Base-by-base conservation (phyloP, 192 early-diverging fungal species). In the Linnemannia schmuckeri region DNA sequence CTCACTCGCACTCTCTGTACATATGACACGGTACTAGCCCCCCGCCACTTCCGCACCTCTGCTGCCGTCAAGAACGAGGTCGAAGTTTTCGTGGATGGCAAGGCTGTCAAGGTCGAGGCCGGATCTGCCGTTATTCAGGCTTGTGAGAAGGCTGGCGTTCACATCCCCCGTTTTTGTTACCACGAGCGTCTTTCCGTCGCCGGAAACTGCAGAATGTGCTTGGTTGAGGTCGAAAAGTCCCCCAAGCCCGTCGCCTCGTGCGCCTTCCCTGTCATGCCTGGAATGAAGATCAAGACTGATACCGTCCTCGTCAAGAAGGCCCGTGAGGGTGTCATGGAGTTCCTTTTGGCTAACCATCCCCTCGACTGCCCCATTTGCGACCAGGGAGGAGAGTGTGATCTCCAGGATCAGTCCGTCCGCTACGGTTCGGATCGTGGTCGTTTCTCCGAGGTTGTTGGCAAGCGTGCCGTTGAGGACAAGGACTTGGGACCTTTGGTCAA, bases 171-270 rank as follows among this genome's bases (percentile, higher is more conserved):
- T 49, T 94, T 94, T 88, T 93, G 92, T 81, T 95, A 93, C 82
- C 92, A 93, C 55, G 85, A 88, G 88, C 96, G 99, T 55, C 93
- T 99, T 54, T 95, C 96, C 18, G 93, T 99, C 72, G 99, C 99
- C 17, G 99, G 99, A 87, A 99, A 99, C 94, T 99, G 99, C 88
- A 96, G 99, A 88, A 99, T 99, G 98, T 99, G 99, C 88, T 93
- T 99, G 77, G 98, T 99, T 42, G 99, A 99, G 91, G 90, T 99
- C 46, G 98, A 98, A 89, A 97, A 95, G 88, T 93, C 96, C 69
- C 98, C 98, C 69, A 99, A 99, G 90, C 96, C 98, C 47, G 91
- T 97, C 30, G 98, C 99, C 22, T 98, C 98, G 70, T 99, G 99
- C 85, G 97, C 99, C 24, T 97, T 97, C 93, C 98, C 98, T 37